These are phyloP conservation scores for Radiomyces spectabilis DNA, from an alignment of 192 early-diverging fungal species.

Conservation along the genomic window DNA sequence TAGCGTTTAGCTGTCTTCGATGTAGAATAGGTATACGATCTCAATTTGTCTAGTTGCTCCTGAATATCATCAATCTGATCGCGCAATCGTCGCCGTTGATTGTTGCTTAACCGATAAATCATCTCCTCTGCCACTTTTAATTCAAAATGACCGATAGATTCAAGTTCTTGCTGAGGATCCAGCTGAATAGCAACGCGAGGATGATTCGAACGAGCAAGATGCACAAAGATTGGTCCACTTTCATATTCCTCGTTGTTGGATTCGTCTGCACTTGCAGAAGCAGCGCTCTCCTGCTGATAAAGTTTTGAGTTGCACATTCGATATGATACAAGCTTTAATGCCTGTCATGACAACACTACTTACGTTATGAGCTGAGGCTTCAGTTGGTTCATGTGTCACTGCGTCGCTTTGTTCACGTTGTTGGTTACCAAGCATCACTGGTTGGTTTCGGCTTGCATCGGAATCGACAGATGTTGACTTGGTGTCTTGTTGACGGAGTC, in stretches of 20 bases:
- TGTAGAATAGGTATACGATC: no score
- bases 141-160: neutral
- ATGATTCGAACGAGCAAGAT: neutral
- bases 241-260: neutral
- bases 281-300: neutral
- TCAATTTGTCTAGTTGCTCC: conserved; percentile 8
- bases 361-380: no score
- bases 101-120: neutral
- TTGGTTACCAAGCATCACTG: no score
- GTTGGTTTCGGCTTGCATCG: no score
- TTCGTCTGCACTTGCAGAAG: neutral
- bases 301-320: no score
- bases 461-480: no score
- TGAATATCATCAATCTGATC: conserved; percentile 6
- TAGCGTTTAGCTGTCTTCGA: no score
- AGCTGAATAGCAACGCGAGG: neutral
- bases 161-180: neutral
- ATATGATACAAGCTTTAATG: no score
- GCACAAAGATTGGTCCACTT: neutral
- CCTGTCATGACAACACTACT: no score
- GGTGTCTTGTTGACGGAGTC: no score
- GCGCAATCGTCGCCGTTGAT: neutral
- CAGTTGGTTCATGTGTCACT: no score
- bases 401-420: no score
- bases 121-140: neutral